Evolutionary conservation across 1,139 yeast genomes (phyloP), one percentile per base, ranked within the genome.

Genomic region (Pichia sp.): DNA sequence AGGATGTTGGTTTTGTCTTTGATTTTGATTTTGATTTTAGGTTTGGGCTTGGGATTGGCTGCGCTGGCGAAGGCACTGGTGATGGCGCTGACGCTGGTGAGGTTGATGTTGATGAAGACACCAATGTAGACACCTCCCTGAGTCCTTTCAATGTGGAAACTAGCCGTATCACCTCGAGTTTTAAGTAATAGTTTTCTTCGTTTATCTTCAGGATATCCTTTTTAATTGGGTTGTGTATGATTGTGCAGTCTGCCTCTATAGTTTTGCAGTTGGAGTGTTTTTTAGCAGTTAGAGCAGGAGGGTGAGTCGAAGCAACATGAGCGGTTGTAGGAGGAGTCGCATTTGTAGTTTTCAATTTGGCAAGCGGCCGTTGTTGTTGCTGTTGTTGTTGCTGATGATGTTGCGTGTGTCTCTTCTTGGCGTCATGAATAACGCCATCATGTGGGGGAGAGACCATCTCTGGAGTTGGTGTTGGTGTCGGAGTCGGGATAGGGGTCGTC

Each of bases 171-270:
- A 58, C 62, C 42, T 58, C 58, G 22, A 58, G 36, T 42, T 58
- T 58, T 25, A 58, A 41, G 33, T 56, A 58, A 41, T 58, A 58
- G 36, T 58, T 58, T 36, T 58, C 63, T 38, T 58, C 63, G 36
- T 58, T 58, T 15, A 58, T 51, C 30, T 51, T 53, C 33, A 56
- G 33, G n/a, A 58, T 58, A 31, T 55, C 55, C 30, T 49, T 55
- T 27, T 56, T 58, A 9, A 53, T 39, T 2, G 63, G 62, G 35
- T 53, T 50, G 15, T 49, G 45, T 11, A 46, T 35, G 8, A 54
- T 44, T 6, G 48, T 44, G 17, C 41, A 31, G 24, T 47, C 48
- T 3, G 44, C 30, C 15, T 45, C 44, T 14, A 42, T 33, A 42
- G 40, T 41, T 27, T 34, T 41, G 20, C 18, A 17, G n/a, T 31